phyloP scores from a whole-genome alignment of 495 filamentous ascomycete species.

The Penicillium taxi region DNA sequence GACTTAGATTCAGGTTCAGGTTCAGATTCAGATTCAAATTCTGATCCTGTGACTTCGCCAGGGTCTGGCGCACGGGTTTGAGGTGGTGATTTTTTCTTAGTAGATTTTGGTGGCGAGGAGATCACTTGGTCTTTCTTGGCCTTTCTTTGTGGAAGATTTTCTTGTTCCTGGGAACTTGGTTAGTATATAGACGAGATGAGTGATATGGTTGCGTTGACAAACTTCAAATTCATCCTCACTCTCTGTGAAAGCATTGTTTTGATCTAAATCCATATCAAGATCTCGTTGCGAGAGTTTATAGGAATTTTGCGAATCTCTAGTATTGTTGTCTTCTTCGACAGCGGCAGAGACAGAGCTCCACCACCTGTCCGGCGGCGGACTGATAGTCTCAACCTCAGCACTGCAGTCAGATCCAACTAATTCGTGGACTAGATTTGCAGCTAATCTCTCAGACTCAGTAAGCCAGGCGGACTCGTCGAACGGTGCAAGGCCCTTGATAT shows the following conservation, averaged over 20 bases:
- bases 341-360: slow-evolving; percentile 26
- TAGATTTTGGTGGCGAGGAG: not conserved
- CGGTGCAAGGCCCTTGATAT: slow-evolving; percentile 38
- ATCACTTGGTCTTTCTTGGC: not conserved
- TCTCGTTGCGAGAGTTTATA: slow-evolving; percentile 1
- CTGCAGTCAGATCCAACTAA: slow-evolving; percentile 7
- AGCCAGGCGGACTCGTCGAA: slow-evolving; percentile 41
- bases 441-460: slow-evolving; percentile 17
- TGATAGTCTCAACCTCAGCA: slow-evolving; percentile 6
- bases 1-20: no score
- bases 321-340: not conserved
- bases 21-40: slow-evolving; percentile 14
- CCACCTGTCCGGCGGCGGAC: slow-evolving; percentile 26
- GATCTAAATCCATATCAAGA: slow-evolving; percentile 11
- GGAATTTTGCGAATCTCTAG: not conserved
- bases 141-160: not conserved
- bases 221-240: slow-evolving; percentile 36
- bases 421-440: slow-evolving; percentile 22
- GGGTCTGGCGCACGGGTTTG: not conserved
- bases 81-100: slow-evolving; percentile 4
- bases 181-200: no score
- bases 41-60: slow-evolving; percentile 14
- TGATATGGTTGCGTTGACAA: slow-evolving; percentile 5
- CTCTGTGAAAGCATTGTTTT: slow-evolving; percentile 13
- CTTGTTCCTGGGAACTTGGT: slow-evolving; percentile 1